Conservation (phyloP, 495 filamentous ascomycete species). For the Annulohypoxylon bovei region DNA sequence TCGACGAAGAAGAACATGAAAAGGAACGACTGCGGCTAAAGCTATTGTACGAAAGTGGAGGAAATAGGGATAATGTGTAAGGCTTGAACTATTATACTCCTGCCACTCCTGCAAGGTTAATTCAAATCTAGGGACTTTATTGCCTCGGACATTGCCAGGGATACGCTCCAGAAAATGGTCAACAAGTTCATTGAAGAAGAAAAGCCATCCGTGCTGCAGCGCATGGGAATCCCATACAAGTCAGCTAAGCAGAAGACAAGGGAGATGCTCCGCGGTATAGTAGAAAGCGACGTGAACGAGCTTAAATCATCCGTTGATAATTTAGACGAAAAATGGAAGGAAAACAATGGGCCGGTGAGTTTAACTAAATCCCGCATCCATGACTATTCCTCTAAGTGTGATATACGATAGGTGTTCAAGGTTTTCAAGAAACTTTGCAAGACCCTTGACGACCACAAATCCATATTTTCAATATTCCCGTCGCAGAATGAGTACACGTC, state of each 20-base stretch:
- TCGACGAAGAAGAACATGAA: conserved; percentile 2
- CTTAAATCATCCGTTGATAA: not conserved
- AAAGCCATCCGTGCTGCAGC: conserved; percentile 10
- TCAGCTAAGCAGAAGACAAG: not conserved
- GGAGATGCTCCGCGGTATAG: not conserved
- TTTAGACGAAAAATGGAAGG: conserved; percentile 9
- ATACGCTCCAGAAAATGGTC: conserved; percentile 1
- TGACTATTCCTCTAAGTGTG: not conserved
- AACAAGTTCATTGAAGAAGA: conserved; percentile 14
- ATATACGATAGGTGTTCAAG: not conserved
- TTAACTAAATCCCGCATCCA: no score
- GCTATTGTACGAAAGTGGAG: not conserved
- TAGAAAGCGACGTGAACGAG: conserved; percentile 2
- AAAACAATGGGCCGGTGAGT: conserved; percentile 10
- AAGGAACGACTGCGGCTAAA: not conserved
- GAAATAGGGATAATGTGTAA: conserved; percentile 2
- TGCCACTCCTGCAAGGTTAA: not conserved
- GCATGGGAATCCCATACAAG: conserved; percentile 7
- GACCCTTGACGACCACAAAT: conserved; percentile 15
- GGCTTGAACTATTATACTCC: not conserved
- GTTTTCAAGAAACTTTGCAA: conserved; percentile 5
- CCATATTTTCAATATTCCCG: conserved; percentile 13
- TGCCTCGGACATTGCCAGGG: conserved; percentile 1
- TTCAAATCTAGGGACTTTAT: conserved; percentile 1
- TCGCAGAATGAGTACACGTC: conserved; percentile 17